Percentiles rank a stretch among this genome's conserved stretches.
phyloP scores from a whole-genome alignment of 2,329 filamentous ascomycete genomes.

The Trichoderma sp. region DNA sequence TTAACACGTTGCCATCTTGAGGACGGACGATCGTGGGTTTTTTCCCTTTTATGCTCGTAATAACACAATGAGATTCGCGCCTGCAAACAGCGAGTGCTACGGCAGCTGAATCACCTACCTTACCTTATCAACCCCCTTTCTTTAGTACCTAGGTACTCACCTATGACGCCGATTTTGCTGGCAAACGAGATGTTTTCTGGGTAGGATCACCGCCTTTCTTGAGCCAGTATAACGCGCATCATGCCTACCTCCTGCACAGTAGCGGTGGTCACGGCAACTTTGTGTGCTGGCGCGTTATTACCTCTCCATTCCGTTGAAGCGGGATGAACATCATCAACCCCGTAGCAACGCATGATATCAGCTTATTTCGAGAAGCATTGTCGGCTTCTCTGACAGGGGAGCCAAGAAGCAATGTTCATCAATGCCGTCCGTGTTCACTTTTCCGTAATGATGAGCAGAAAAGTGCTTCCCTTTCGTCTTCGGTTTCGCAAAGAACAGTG shows the following conservation, averaged over 20 bases:
- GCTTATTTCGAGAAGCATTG: constrained; percentile 11
- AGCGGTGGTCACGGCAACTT: neutral
- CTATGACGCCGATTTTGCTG: neutral
- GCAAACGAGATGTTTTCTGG: neutral
- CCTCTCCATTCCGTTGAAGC: neutral
- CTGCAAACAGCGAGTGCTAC: neutral
- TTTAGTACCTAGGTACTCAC: too few species aligned
- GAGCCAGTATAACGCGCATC: neutral
- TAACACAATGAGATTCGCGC: neutral
- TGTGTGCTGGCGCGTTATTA: constrained; percentile 12
- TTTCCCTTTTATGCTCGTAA: neutral
- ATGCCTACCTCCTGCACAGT: neutral
- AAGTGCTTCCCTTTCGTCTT: neutral
- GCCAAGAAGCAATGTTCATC: neutral
- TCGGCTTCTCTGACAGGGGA: neutral
- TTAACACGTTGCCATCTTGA: constrained; percentile 3
- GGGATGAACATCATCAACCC: too few species aligned
- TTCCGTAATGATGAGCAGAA: neutral
- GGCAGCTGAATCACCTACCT: neutral
- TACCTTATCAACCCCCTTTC: neutral
- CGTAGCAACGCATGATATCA: constrained; percentile 1
- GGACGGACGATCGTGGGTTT: too few species aligned
- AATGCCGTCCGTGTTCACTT: neutral
- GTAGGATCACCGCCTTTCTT: neutral
- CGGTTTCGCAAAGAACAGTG: constrained; percentile 4